Evolutionary conservation across 495 filamentous ascomycete genomes (phyloP).

Genomic region (Aspergillus egyptiacus): DNA sequence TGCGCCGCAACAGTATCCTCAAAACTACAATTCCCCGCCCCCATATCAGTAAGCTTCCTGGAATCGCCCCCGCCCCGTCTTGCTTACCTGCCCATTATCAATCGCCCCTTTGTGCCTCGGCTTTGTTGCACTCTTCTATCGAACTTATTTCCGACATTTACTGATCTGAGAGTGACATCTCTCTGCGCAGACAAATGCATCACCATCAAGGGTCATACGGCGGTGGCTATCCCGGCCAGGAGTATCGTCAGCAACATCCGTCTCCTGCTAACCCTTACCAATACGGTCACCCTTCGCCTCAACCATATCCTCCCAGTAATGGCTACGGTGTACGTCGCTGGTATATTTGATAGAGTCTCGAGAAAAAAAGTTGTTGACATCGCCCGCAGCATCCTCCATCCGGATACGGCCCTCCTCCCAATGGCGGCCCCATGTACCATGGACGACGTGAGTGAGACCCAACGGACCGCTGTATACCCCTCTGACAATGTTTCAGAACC

Average conservation of each 20-base stretch:
- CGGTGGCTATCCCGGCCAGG: slow-evolving; percentile 45
- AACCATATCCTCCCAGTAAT: slow-evolving; percentile 36
- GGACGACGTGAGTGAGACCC: slow-evolving; percentile 20
- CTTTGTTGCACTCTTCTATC: background rate
- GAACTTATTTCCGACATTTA: background rate
- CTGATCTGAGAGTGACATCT: slow-evolving; percentile 1
- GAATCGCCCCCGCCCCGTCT: background rate
- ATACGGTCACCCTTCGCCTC: slow-evolving; percentile 39
- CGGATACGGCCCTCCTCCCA: slow-evolving; percentile 32
- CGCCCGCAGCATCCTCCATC: slow-evolving; percentile 18
- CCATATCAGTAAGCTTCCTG: slow-evolving; percentile 26
- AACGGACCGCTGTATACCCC: background rate
- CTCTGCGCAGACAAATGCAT: slow-evolving; percentile 12
- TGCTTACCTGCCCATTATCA: slow-evolving; percentile 1
- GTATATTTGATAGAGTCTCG: background rate
- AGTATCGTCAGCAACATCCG: slow-evolving; percentile 37
- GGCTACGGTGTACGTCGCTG: slow-evolving; percentile 35
- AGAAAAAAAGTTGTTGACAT: slow-evolving; percentile 13
- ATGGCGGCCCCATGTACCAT: slow-evolving; percentile 33
- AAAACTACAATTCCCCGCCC: slow-evolving; percentile 31
- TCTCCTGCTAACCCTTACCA: slow-evolving; percentile 38
- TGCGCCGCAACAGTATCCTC: slow-evolving; percentile 17
- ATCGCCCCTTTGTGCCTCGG: slow-evolving; percentile 7
- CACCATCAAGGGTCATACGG: slow-evolving; percentile 32
- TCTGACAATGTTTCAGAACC: slow-evolving; percentile 17